Percentiles rank a stretch among this genome's conserved stretches.
These are phyloP conservation scores for Tremellales sp. DNA, from an alignment of 1,284 basidiomycete species.

Conservation along the genomic window DNA sequence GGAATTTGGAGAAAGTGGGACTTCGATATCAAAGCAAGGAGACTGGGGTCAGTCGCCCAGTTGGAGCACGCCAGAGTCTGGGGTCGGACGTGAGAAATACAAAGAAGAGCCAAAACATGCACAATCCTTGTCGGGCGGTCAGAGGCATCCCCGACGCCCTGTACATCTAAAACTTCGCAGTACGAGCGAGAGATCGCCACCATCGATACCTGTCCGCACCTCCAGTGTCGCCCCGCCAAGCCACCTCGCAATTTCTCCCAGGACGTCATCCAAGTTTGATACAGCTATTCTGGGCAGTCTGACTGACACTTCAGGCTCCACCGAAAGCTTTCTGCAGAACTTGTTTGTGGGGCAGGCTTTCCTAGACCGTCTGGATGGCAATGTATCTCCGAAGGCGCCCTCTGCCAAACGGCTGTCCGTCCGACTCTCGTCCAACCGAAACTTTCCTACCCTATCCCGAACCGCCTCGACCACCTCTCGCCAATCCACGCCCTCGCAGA, in stretches of 20 bases:
- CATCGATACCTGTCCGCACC: no score
- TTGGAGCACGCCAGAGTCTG: no score
- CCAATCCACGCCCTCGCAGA: background rate
- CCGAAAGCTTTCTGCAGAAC: background rate
- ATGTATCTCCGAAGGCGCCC: background rate
- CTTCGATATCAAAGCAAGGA: no score
- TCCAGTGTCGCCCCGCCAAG: background rate
- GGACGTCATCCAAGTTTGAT: constrained; percentile 1
- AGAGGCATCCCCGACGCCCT: no score
- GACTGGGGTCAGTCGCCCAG: no score
- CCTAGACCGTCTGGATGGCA: background rate
- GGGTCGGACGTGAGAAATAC: no score
- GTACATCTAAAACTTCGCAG: no score
- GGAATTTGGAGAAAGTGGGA: no score
- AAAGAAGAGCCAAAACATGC: no score
- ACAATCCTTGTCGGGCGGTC: no score
- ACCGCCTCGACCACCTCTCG: background rate
- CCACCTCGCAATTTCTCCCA: constrained; percentile 1
- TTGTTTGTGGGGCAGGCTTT: background rate
- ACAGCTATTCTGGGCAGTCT: background rate
- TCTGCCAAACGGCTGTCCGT: background rate
- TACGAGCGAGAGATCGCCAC: no score
- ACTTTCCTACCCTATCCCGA: constrained; percentile 1
- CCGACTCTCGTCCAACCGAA: constrained; percentile 1
- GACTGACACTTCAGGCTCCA: background rate